Evolutionary conservation across 192 early-diverging fungal genomes (phyloP).

Genomic region (Entomortierella chlamydospora): DNA sequence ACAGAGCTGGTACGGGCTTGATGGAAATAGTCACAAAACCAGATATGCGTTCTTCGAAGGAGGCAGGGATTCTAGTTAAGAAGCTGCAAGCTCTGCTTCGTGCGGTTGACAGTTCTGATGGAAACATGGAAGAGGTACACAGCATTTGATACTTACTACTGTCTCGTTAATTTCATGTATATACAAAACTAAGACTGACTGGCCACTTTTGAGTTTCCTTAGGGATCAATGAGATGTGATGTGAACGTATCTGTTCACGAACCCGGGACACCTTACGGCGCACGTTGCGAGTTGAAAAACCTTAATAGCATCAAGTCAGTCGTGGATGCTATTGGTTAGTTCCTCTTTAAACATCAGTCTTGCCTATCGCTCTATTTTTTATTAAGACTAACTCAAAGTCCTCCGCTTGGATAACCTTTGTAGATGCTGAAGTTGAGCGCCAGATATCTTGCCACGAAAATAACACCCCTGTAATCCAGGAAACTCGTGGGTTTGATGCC

Average conservation of each 20-base stretch:
- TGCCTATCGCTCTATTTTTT: background rate
- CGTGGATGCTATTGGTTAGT: slow-evolving; percentile 71
- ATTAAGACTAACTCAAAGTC: too few relatives aligned
- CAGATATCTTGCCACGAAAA: slow-evolving; percentile 73
- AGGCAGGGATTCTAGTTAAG: slow-evolving; percentile 80
- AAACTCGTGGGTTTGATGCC: slow-evolving; percentile 87
- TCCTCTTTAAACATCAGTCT: too few relatives aligned
- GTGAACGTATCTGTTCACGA: slow-evolving; percentile 91
- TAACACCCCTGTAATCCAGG: slow-evolving; percentile 69
- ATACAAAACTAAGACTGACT: too few relatives aligned
- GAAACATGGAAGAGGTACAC: slow-evolving; percentile 86
- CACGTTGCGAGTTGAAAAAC: slow-evolving; percentile 84
- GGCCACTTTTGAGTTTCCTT: too few relatives aligned
- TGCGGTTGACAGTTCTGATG: slow-evolving; percentile 75
- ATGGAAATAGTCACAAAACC: slow-evolving; percentile 95
- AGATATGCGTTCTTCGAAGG: slow-evolving; percentile 78
- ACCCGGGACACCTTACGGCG: slow-evolving; percentile 64
- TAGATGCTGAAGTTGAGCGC: slow-evolving; percentile 84
- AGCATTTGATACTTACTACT: too few relatives aligned
- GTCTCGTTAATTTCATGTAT: too few relatives aligned
- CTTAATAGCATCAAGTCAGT: slow-evolving; percentile 80
- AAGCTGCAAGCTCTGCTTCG: slow-evolving; percentile 83
- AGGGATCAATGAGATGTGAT: slow-evolving; percentile 91
- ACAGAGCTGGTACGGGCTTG: slow-evolving; percentile 87
- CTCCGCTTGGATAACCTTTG: too few relatives aligned